Evolutionary conservation across 768 basidiomycete genomes (phyloP), one percentile per base, ranked within the genome.

Genomic region (Tulasnella sp.): DNA sequence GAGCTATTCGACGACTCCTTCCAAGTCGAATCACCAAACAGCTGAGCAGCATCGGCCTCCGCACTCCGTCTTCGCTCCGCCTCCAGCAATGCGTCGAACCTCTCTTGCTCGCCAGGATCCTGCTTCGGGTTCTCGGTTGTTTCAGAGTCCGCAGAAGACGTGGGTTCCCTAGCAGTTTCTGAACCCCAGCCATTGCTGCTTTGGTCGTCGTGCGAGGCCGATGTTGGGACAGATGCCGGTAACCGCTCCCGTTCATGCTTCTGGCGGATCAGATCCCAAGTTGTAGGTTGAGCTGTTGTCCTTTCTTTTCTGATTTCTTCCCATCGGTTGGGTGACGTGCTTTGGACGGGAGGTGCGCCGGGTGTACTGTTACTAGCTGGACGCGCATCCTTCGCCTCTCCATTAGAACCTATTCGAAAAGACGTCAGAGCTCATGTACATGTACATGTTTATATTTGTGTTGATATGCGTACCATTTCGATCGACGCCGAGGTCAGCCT

Each of bases 251-350:
- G 78, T 74, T n/a, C 71, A 41, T 67, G 67, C 35, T 68, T 82
- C 77, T 89, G 87, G 37, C 90, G 86, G 26, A 91, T 81, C 32
- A 80, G 78, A 75, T 91, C 90, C 90, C 90, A 91, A 3, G 88
- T 82, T 22, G 90, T 90, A 3, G 77, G 78, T 44, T 78, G 77
- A 41, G 78, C 82, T 17, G 79, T 72, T 36, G 79, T 80, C 22
- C 81, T 79, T 17, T 81, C 84, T 59, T 81, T 80, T 69, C 89
- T 86, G 63, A 91, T 87, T 74, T 88, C 84, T 39, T 89, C 88
- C 90, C 90, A 91, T 73, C 82, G 85, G 67, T 79, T 85, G 41
- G 72, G 73, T 66, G 77, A 72, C 71, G 36, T 69, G n/a, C n/a
- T n/a, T n/a, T n/a, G n/a, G n/a, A n/a, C 52, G 29, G 52, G 52